These are phyloP conservation scores for Myriangium duriaei DNA, from an alignment of 2,329 filamentous ascomycete species.

Conservation along the genomic window DNA sequence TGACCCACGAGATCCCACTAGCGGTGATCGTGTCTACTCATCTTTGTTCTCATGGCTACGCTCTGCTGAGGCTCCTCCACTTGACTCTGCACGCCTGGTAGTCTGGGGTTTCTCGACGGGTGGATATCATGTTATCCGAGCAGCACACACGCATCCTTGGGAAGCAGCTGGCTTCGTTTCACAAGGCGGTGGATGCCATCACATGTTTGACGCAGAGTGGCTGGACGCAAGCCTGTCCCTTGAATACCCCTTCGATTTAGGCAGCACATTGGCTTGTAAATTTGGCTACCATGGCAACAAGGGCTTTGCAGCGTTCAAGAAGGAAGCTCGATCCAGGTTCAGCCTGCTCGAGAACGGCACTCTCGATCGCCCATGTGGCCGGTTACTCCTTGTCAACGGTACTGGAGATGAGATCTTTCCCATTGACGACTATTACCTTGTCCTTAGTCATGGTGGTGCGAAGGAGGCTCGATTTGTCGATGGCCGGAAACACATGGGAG, in stretches of 20 bases:
- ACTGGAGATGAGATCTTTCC: constrained; percentile 50
- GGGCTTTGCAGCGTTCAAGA: constrained; percentile 34
- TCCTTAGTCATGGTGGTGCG: constrained; percentile 38
- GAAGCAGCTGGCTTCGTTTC: constrained; percentile 40
- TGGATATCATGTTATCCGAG: constrained; percentile 45
- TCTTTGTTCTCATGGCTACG: constrained; percentile 44
- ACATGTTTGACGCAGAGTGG: constrained; percentile 46
- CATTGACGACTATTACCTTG: constrained; percentile 47
- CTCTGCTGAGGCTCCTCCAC: constrained; percentile 25
- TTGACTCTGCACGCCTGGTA: constrained; percentile 37
- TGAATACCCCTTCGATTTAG: constrained; percentile 48
- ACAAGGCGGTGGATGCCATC: constrained; percentile 44
- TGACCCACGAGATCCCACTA: constrained; percentile 30
- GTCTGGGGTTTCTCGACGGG: constrained; percentile 48
- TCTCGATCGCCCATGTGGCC: constrained; percentile 37
- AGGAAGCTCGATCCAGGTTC: constrained; percentile 37
- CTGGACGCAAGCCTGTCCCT: constrained; percentile 42
- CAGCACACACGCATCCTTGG: constrained; percentile 45
- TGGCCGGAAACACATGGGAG: constrained; percentile 38
- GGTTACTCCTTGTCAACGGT: constrained; percentile 45
- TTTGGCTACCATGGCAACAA: constrained; percentile 29
- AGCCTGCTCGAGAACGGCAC: constrained; percentile 44
- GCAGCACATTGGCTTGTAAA: constrained; percentile 38
- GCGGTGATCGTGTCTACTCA: constrained; percentile 42
- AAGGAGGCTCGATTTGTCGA: constrained; percentile 40